Percentiles rank a stretch among this genome's conserved stretches.
Conservation (phyloP, 306 rosid genomes). For the Lathyrus oleraceus region DNA sequence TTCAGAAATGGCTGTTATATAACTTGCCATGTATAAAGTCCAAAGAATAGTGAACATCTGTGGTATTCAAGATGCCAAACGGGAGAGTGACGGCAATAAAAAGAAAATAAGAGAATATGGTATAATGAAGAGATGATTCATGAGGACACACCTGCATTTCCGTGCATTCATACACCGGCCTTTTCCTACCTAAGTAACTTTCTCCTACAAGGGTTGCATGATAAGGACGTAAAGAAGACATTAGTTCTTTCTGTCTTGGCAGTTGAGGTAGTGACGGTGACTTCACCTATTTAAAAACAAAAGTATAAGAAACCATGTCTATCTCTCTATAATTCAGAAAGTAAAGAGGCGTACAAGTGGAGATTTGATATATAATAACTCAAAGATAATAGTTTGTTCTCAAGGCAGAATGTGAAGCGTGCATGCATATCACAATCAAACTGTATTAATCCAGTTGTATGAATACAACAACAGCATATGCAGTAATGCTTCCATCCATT, state of each 20-base stretch:
- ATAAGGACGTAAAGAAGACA: conserved; percentile 70
- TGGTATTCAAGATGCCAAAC: background rate
- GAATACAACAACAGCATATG: background rate
- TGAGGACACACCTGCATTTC: conserved; percentile 75
- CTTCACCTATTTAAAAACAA: conserved; percentile 63
- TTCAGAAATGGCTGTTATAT: conserved; percentile 1
- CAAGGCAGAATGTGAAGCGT: background rate
- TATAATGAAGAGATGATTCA: conserved; percentile 11
- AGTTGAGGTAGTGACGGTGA: conserved; percentile 79
- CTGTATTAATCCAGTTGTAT: background rate
- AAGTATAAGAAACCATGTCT: conserved; percentile 34
- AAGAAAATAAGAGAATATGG: background rate
- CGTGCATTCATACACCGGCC: conserved; percentile 84
- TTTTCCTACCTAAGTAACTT: conserved; percentile 87
- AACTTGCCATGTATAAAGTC: background rate
- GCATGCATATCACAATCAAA: conserved; percentile 10
- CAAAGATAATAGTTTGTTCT: background rate
- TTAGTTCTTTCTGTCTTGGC: conserved; percentile 74
- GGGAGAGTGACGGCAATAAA: background rate
- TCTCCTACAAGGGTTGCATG: conserved; percentile 93
- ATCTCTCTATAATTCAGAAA: conserved; percentile 11
- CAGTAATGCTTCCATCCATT: background rate
- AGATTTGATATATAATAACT: conserved; percentile 3
- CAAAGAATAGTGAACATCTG: background rate
- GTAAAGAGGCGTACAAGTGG: background rate